phyloP scores from a whole-genome alignment of 768 basidiomycete genomes.

The Saitozyma podzolica region DNA sequence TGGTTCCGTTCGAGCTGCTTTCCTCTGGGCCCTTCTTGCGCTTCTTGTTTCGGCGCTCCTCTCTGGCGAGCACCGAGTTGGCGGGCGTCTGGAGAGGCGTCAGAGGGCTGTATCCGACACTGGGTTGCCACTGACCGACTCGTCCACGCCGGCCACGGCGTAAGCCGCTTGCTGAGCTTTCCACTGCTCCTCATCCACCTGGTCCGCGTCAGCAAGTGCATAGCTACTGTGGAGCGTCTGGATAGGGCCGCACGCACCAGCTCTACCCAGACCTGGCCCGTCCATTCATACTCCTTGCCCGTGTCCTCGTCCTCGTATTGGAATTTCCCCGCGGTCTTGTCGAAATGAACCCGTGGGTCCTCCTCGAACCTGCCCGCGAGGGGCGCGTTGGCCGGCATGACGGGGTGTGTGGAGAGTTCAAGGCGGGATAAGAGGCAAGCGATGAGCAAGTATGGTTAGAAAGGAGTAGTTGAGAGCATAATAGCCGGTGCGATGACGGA shows the following conservation, averaged over 20 bases:
- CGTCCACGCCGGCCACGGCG: conserved; percentile 87
- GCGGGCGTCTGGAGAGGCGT: conserved; percentile 67
- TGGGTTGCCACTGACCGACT: conserved; percentile 63
- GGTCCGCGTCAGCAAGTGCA: neutral
- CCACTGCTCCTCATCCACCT: conserved; percentile 85
- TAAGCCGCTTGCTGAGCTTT: conserved; percentile 94
- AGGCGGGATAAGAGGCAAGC: too few relatives aligned
- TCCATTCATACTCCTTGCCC: conserved; percentile 88
- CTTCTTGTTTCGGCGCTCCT: conserved; percentile 58
- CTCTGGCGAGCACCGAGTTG: conserved; percentile 67
- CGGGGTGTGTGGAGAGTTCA: neutral
- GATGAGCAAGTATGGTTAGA: too few relatives aligned
- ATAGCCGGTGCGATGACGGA: too few relatives aligned
- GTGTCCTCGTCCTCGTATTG: conserved; percentile 79
- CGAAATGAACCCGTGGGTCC: conserved; percentile 82
- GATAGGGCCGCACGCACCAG: conserved; percentile 61
- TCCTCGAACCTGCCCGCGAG: conserved; percentile 61
- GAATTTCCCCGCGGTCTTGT: conserved; percentile 74
- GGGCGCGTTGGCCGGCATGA: conserved; percentile 24
- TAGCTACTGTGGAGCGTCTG: neutral
- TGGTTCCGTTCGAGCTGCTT: conserved; percentile 10
- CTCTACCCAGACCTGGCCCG: conserved; percentile 80
- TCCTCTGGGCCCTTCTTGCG: conserved; percentile 56
- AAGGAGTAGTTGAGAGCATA: too few relatives aligned
- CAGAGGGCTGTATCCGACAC: neutral